These are phyloP conservation scores for Kodamaea laetipori DNA, from an alignment of 805 yeast species.

Conservation along the genomic window DNA sequence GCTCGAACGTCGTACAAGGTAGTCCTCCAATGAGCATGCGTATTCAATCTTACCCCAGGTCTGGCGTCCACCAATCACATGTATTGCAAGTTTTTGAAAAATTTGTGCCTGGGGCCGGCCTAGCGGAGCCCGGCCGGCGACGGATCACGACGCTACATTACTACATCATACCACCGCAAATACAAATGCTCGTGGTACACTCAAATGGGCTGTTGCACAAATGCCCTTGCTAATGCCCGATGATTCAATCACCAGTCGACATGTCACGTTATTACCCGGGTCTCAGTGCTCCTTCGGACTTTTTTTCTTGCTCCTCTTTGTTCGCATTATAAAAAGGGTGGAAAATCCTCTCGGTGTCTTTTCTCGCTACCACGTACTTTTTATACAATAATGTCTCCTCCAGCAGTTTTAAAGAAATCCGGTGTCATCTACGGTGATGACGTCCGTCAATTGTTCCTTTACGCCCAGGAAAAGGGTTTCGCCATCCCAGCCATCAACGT, in stretches of 20 bases:
- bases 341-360: background rate
- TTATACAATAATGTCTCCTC: slow-evolving; percentile 51
- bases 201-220: slow-evolving; percentile 1
- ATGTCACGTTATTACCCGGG: slow-evolving; percentile 7
- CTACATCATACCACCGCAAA: slow-evolving; percentile 1
- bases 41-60: background rate
- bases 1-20: slow-evolving; percentile 26
- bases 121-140: background rate
- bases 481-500: slow-evolving; percentile 99
- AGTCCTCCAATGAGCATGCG: slow-evolving; percentile 17
- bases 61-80: background rate
- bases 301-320: slow-evolving; percentile 9
- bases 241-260: slow-evolving; percentile 5
- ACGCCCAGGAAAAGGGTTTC: slow-evolving; percentile 89
- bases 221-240: no score
- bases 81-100: background rate
- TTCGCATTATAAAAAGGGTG: slow-evolving; percentile 6
- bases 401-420: slow-evolving; percentile 79
- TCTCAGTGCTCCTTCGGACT: slow-evolving; percentile 13
- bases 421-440: slow-evolving; percentile 99
- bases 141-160: slow-evolving; percentile 2
- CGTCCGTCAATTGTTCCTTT: slow-evolving; percentile 80
- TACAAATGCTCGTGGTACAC: slow-evolving; percentile 1
- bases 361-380: background rate
- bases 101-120: background rate